Percentiles rank a stretch among this genome's conserved stretches.
Evolutionary conservation across 352 stramenopile species (phyloP).

Genomic region (Globisporangium viniferum): DNA sequence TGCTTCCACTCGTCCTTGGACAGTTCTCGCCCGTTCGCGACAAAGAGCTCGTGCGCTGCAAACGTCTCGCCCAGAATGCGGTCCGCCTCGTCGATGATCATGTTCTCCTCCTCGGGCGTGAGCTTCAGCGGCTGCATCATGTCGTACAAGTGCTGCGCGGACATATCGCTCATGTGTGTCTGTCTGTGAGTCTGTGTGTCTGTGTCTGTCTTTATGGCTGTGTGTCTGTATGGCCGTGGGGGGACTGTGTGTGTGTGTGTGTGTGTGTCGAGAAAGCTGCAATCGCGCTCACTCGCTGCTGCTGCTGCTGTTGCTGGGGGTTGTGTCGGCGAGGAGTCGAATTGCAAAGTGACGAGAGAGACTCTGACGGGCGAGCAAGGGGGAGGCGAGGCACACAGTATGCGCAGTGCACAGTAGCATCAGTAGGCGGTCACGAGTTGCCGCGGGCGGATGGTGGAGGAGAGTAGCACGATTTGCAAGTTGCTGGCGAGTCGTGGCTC

Average conservation of each 20-base stretch:
- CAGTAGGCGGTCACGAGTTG: too few species aligned
- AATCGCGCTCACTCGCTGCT: background rate
- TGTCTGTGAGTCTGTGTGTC: background rate
- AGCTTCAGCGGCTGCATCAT: constrained; percentile 13
- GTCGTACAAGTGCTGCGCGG: background rate
- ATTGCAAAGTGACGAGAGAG: background rate
- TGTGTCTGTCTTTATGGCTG: too few species aligned
- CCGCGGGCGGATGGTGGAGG: background rate
- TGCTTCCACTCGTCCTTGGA: constrained; percentile 27
- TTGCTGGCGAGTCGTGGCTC: background rate
- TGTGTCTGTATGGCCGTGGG: background rate
- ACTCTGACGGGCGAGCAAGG: background rate
- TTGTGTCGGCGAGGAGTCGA: background rate
- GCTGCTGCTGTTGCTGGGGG: background rate
- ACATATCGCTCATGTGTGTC: background rate
- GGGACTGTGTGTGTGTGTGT: background rate
- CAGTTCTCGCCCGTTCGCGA: constrained; percentile 26
- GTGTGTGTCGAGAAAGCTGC: background rate
- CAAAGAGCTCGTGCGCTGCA: constrained; percentile 34
- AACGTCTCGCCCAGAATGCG: constrained; percentile 40
- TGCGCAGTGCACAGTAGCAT: too few species aligned
- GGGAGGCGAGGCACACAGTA: too few species aligned
- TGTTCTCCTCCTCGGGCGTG: constrained; percentile 24
- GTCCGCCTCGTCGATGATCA: constrained; percentile 31
- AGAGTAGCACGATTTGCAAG: background rate